Base-by-base conservation (phyloP, 1,284 basidiomycete genomes). In the Malassezia vespertilionis region DNA sequence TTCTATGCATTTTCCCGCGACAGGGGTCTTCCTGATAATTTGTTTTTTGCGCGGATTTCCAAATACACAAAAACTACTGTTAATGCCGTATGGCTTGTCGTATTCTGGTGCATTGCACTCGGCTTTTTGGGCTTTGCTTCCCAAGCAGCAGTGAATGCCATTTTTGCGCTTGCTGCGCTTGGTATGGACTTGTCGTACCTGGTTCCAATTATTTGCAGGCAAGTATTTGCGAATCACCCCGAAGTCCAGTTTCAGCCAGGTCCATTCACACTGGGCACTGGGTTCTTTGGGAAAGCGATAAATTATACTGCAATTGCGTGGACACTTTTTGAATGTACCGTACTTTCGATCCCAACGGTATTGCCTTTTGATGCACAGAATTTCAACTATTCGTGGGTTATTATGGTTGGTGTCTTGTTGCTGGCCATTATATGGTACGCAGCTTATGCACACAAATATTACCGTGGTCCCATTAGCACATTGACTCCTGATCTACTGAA, bases 1-100 rank as follows among this genome's bases (percentile, higher is more conserved):
- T 75, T 90, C 33, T 91, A 86, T 63, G 89, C 89, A 4, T 86
- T 95, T 74, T 84, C 82, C 63, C 83, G 86, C 47, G 86, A 89
- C 65, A 78, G 79, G 44, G 83, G 80, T 33, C 76, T 89, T 32
- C 87, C 87, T 5, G 88, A 93, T 69, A 68, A 77, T 18, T 84
- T 83, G 6, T 80, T 79, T 73, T 86, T 93, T 58, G 82, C 83
- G 22, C 74, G 78, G 51, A 77, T 84, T 24, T 82, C 79, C 63
- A 69, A 72, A 44, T 65, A 51, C 47, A 60, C 56, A 15, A 75
- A 78, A 57, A 88, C 87, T 0, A 88, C 88, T 4, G 72, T 93
- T 27, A 81, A 82, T 51, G 80, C 86, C 7, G 84, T 91, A 57
- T 84, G 83, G 81, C 73, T 84, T 36, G 81, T 81, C 23, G 82